A percentile compares a stretch with the other conserved stretches of the same genome.
phyloP scores from a whole-genome alignment of 2,329 filamentous ascomycete genomes.

The Penicillium sp. region DNA sequence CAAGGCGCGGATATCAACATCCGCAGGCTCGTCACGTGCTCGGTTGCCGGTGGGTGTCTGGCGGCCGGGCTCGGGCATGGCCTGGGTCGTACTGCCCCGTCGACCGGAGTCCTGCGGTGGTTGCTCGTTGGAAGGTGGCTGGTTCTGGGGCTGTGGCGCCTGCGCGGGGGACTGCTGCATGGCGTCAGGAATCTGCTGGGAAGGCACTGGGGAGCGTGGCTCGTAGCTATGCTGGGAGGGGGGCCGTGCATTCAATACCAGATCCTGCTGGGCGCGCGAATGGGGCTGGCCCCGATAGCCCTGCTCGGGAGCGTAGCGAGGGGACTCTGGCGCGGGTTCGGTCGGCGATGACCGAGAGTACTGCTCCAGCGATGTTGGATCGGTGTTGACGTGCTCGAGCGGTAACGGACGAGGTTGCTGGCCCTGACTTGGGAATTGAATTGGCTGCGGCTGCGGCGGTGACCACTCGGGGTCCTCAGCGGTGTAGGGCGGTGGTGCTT shows the following conservation, averaged over 20 bases:
- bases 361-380: constrained; percentile 27
- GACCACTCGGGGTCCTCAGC: constrained; percentile 16
- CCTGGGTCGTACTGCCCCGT: constrained; percentile 24
- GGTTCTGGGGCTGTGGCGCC: constrained; percentile 10
- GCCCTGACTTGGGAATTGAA: too few relatives aligned
- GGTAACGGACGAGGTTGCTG: constrained; percentile 12
- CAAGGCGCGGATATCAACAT: constrained; percentile 47
- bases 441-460: constrained; percentile 16
- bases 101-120: constrained; percentile 15
- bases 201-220: constrained; percentile 18
- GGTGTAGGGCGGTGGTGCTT: background rate
- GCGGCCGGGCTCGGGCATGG: constrained; percentile 43
- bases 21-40: constrained; percentile 40
- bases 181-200: constrained; percentile 21
- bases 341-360: constrained; percentile 22
- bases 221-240: constrained; percentile 22
- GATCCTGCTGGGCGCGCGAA: constrained; percentile 18
- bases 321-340: constrained; percentile 17
- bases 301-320: constrained; percentile 11
- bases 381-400: too few relatives aligned
- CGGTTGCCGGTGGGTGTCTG: constrained; percentile 45
- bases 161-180: constrained; percentile 24
- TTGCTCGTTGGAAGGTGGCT: constrained; percentile 14
- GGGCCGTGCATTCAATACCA: constrained; percentile 23
- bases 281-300: constrained; percentile 15